phyloP scores from a whole-genome alignment of 2,329 filamentous ascomycete species.

The Cladosporium halotolerans region DNA sequence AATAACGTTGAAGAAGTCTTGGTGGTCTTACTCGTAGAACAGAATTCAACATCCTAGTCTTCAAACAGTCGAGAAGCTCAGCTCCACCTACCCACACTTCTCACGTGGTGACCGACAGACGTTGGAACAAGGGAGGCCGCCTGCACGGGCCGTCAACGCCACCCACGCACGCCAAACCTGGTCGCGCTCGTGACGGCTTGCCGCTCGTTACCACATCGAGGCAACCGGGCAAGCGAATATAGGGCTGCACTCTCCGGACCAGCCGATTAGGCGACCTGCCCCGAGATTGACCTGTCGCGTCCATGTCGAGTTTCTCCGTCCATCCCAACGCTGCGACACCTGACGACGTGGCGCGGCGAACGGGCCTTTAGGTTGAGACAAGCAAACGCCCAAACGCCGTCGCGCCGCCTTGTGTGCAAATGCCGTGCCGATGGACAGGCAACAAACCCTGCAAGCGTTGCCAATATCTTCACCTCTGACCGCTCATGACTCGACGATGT shows the following conservation, averaged over 20 bases:
- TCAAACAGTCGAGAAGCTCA: no score
- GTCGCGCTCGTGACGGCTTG: not conserved
- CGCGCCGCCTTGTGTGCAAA: conserved; percentile 6
- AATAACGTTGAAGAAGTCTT: no score
- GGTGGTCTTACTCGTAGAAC: no score
- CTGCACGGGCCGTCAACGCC: not conserved
- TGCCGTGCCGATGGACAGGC: not conserved
- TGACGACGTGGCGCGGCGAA: not conserved
- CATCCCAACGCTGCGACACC: not conserved
- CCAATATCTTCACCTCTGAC: not conserved
- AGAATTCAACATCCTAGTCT: no score
- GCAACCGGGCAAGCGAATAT: not conserved
- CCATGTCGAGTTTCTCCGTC: not conserved
- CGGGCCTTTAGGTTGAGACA: not conserved
- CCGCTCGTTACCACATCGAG: not conserved
- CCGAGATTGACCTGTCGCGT: not conserved
- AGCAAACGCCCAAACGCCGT: conserved; percentile 7
- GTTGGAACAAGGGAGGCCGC: not conserved
- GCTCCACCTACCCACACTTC: no score
- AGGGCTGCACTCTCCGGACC: not conserved
- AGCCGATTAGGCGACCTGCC: not conserved
- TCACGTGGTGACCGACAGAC: not conserved
- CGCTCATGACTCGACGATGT: not conserved
- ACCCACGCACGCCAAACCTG: not conserved
- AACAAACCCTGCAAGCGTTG: conserved; percentile 1